Percentiles rank a stretch among this genome's conserved stretches.
Conservation (phyloP, 2,329 filamentous ascomycete species). For the Hirsutella rhossiliensis region DNA sequence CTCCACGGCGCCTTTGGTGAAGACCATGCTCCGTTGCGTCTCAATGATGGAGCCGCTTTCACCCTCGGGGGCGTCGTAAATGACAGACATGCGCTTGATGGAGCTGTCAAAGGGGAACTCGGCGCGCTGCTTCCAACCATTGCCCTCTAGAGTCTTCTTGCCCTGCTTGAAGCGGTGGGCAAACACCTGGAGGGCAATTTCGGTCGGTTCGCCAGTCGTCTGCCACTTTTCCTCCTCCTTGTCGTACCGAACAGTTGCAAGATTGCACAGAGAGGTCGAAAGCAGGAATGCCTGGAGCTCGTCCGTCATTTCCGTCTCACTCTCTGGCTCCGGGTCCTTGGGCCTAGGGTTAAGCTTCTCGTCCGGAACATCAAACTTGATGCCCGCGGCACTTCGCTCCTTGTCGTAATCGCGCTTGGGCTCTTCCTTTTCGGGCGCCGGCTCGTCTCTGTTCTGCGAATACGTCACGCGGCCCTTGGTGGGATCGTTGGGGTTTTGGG, state of each 20-base stretch:
- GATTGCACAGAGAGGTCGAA: constrained; percentile 52
- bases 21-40: constrained; percentile 37
- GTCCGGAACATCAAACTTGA: constrained; percentile 51
- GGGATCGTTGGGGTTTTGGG: constrained; percentile 49
- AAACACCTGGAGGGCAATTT: constrained; percentile 67
- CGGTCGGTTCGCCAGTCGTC: constrained; percentile 59
- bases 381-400: constrained; percentile 45
- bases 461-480: constrained; percentile 43
- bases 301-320: constrained; percentile 33
- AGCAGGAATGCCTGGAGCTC: constrained; percentile 39
- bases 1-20: constrained; percentile 52
- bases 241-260: constrained; percentile 44
- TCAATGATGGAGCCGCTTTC: constrained; percentile 25
- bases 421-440: constrained; percentile 20
- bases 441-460: constrained; percentile 23
- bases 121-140: constrained; percentile 50
- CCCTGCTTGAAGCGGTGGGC: constrained; percentile 53
- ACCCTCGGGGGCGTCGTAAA: constrained; percentile 42
- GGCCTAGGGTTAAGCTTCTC: constrained; percentile 33
- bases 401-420: constrained; percentile 43
- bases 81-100: constrained; percentile 70
- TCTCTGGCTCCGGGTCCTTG: constrained; percentile 18
- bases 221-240: constrained; percentile 48
- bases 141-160: constrained; percentile 37
- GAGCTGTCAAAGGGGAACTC: constrained; percentile 72